Conservation (phyloP, 192 early-diverging fungal species). For the Dimargaris verticillata region DNA sequence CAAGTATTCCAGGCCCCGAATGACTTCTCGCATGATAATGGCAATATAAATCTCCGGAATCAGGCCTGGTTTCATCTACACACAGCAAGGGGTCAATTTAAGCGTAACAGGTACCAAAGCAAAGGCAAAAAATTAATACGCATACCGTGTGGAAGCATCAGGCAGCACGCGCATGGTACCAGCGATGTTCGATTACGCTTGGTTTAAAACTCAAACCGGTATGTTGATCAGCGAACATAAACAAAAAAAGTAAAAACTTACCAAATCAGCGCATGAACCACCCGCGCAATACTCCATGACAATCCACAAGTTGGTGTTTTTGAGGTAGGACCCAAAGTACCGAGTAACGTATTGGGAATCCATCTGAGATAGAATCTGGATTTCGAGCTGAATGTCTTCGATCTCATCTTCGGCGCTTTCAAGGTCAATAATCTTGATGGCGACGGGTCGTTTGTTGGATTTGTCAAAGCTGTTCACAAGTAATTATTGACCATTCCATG, state of each 20-base stretch:
- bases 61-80: constrained; percentile 55
- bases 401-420: constrained; percentile 96
- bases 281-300: constrained; percentile 97
- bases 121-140: no score
- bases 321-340: constrained; percentile 84
- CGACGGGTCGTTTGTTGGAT: constrained; percentile 53
- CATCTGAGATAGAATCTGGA: constrained; percentile 84
- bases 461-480: constrained; percentile 35
- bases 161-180: no score
- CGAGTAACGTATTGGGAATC: constrained; percentile 72
- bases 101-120: no score
- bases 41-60: constrained; percentile 83
- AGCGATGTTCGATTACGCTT: no score
- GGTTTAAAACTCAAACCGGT: no score
- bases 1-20: constrained; percentile 83
- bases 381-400: constrained; percentile 97
- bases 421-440: constrained; percentile 95
- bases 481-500: no score
- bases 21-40: constrained; percentile 75
- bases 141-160: no score
- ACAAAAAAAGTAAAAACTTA: no score
- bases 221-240: no score
- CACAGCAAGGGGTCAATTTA: no score
- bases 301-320: constrained; percentile 84
- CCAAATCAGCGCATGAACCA: constrained; percentile 81